Base-by-base conservation (phyloP, 345 rosid genomes). In the Populus euphratica region DNA sequence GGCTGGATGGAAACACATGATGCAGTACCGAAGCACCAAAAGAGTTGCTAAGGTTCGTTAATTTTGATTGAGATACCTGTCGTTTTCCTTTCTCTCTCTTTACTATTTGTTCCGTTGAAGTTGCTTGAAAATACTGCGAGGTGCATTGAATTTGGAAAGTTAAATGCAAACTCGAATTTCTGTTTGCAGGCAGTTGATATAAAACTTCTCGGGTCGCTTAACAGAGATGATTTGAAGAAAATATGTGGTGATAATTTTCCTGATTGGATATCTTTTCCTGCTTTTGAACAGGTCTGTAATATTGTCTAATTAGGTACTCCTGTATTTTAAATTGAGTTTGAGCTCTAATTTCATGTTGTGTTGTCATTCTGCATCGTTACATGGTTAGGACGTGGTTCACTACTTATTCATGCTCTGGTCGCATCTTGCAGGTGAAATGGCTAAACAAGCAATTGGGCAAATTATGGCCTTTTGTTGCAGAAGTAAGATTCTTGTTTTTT, bases 1-100 rank as follows among this genome's bases (percentile, higher is more conserved):
- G 97, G 99, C 97, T 59, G 98, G 92, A 14, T 96, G 98, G 99
- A 84, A 87, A 79, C 94, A 87, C 76, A 94, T 94, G 97, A 96
- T 94, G 96, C 84, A 83, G 75, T 92, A 92, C 77, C 93, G 99
- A 38, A 82, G 92, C 81, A 79, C 89, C 69, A 92, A 94, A 85
- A 90, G 99, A 82, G 77, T 91, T 74, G 90, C 97, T 0, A 96
- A 94, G 94, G 99, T 92, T 71, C 73, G 71, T 39, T 25, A 9
- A 0, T 70, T 56, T 63, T 74, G 62, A 39, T 68, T 23, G 14
- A 1, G 65, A 27, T 66, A 29, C n/a, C 39, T 5, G 47, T 69
- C 18, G 29, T 71, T 35, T 18, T 25, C 54, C 14, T 3, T 38
- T 49, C 4, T 2, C 41, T 39, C 31, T 52, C 21, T 43, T 21